Conservation (phyloP, 331 rosid genomes). For the Arachis monticola region DNA sequence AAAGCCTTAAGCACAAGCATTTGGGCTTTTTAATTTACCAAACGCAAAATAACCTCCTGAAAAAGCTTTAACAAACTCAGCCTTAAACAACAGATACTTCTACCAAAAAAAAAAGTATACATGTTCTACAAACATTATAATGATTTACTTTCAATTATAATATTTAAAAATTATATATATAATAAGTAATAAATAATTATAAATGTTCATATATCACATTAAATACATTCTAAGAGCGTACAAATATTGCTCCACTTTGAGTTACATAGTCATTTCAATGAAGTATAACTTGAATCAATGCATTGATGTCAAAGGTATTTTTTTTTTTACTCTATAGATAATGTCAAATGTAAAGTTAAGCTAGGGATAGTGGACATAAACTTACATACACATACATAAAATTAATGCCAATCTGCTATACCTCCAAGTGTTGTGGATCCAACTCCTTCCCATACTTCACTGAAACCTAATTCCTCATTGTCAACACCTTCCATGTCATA, state of each 20-base stretch:
- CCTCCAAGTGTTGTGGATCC: conserved; percentile 93
- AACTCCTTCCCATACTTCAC: conserved; percentile 96
- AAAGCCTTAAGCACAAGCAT: no score
- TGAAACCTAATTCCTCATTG: conserved; percentile 72
- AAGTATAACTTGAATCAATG: conserved; percentile 1
- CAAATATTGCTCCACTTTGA: conserved; percentile 17
- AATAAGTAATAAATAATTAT: no score
- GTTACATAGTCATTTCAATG: background rate
- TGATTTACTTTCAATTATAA: no score
- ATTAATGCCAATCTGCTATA: conserved; percentile 78
- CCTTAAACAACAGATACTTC: no score
- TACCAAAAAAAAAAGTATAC: no score
- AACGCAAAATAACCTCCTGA: no score
- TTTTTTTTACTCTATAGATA: no score
- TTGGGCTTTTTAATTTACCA: no score
- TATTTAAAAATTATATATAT: no score
- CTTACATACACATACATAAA: conserved; percentile 19
- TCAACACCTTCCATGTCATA: conserved; percentile 89
- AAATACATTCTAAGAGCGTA: conserved; percentile 3
- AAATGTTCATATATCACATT: background rate
- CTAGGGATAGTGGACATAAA: conserved; percentile 4
- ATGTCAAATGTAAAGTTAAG: background rate
- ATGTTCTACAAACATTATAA: no score
- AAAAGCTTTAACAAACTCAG: no score
- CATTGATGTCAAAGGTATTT: conserved; percentile 21